A percentile compares a stretch with the other conserved stretches of the same genome.
Evolutionary conservation across 108 stramenopile species (phyloP).

Genomic region (Cyclotella cryptica): DNA sequence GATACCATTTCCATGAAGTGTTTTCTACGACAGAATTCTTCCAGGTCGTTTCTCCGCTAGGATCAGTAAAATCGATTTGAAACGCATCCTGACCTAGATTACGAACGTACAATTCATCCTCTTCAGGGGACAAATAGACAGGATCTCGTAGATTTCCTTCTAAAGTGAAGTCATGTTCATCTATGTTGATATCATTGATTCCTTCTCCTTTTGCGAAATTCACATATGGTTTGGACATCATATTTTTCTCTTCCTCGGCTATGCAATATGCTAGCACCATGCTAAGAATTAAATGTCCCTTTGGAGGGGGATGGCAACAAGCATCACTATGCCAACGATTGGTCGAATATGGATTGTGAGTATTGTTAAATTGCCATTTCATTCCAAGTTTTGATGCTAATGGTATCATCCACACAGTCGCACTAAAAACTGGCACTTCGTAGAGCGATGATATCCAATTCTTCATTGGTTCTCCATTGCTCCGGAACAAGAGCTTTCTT

Average conservation of each 20-base stretch:
- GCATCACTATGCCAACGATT: slow-evolving; percentile 24
- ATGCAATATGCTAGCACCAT: slow-evolving; percentile 32
- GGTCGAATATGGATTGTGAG: slow-evolving; percentile 18
- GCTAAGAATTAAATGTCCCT: slow-evolving; percentile 31
- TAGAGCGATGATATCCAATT: slow-evolving; percentile 31
- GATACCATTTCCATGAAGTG: slow-evolving; percentile 31
- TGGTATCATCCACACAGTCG: slow-evolving; percentile 41
- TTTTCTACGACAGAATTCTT: slow-evolving; percentile 9
- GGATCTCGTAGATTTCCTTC: slow-evolving; percentile 28
- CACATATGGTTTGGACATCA: not conserved
- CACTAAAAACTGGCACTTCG: slow-evolving; percentile 35
- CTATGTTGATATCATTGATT: not conserved
- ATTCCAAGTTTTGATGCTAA: slow-evolving; percentile 26
- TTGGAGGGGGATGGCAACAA: slow-evolving; percentile 23
- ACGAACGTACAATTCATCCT: slow-evolving; percentile 27
- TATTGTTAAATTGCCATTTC: slow-evolving; percentile 14
- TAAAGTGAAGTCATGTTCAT: slow-evolving; percentile 32
- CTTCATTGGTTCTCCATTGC: slow-evolving; percentile 26
- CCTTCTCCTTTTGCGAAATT: too few relatives aligned
- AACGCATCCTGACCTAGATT: not conserved
- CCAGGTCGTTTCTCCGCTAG: slow-evolving; percentile 12
- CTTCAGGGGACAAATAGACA: slow-evolving; percentile 34
- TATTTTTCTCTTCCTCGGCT: slow-evolving; percentile 33
- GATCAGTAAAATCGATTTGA: slow-evolving; percentile 33
- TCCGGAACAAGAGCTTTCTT: slow-evolving; percentile 16